Conservation (phyloP, 306 rosid genomes). For the Abrus precatorius region DNA sequence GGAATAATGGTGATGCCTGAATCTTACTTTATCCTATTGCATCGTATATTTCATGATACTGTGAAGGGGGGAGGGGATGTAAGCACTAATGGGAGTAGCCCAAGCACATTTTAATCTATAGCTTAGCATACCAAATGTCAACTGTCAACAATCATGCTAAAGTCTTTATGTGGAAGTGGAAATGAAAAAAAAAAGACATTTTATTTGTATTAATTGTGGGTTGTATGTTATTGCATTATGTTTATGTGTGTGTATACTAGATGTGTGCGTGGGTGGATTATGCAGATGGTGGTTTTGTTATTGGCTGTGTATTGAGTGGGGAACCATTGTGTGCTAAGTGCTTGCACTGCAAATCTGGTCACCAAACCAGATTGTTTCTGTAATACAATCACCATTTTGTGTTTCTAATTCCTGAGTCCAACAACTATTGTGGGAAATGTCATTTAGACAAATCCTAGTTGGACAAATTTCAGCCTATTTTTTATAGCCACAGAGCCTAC, state of each 20-base stretch:
- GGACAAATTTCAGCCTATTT: no score
- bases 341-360: not conserved
- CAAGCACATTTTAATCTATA: not conserved
- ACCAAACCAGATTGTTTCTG: not conserved
- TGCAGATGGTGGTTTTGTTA: not conserved
- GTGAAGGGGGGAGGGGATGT: not conserved
- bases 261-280: not conserved
- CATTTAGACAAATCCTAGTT: not conserved
- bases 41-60: not conserved
- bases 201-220: no score
- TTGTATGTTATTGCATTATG: not conserved
- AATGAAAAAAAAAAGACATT: no score
- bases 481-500: no score
- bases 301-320: not conserved
- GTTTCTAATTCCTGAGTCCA: no score
- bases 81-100: not conserved
- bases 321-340: no score
- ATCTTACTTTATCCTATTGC: not conserved
- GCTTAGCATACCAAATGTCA: not conserved
- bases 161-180: not conserved
- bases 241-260: not conserved
- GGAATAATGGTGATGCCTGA: conserved; percentile 23
- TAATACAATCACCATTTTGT: not conserved
- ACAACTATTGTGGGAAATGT: not conserved
- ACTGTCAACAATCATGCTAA: not conserved